Percentiles rank a stretch among this genome's conserved stretches.
phyloP scores from a whole-genome alignment of 768 basidiomycete genomes.

The Cyclocybe aegerita region DNA sequence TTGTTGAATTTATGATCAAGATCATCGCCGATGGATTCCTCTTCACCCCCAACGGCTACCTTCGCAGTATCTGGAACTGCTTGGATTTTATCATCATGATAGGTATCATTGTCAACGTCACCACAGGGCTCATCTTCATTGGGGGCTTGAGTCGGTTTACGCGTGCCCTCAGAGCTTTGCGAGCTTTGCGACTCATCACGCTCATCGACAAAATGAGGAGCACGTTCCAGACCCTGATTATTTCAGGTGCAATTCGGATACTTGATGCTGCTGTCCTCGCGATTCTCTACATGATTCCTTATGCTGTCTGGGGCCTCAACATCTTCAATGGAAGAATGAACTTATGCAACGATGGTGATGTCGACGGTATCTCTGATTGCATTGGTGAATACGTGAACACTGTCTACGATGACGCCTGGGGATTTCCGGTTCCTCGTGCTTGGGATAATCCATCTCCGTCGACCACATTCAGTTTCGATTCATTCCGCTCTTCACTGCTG shows the following conservation, averaged over 20 bases:
- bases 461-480: constrained; percentile 88
- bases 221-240: constrained; percentile 84
- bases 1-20: constrained; percentile 88
- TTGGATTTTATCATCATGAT: constrained; percentile 85
- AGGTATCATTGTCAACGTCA: constrained; percentile 74
- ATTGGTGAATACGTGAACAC: constrained; percentile 71
- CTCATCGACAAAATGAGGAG: constrained; percentile 83
- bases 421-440: constrained; percentile 78
- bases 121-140: constrained; percentile 69
- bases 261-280: constrained; percentile 89
- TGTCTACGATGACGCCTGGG: constrained; percentile 58
- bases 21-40: constrained; percentile 89
- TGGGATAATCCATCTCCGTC: constrained; percentile 87
- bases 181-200: constrained; percentile 88
- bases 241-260: constrained; percentile 83
- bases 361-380: constrained; percentile 61
- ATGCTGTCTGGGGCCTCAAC: constrained; percentile 92
- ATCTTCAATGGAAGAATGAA: constrained; percentile 88
- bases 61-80: constrained; percentile 90
- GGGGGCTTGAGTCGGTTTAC: constrained; percentile 82
- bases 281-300: constrained; percentile 88
- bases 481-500: constrained; percentile 76
- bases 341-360: constrained; percentile 72
- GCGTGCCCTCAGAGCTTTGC: constrained; percentile 81
- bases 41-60: constrained; percentile 89